A percentile compares a stretch with the other conserved stretches of the same genome.
Evolutionary conservation across 2,329 filamentous ascomycete species (phyloP).

Genomic region (Diaporthe citriasiana): DNA sequence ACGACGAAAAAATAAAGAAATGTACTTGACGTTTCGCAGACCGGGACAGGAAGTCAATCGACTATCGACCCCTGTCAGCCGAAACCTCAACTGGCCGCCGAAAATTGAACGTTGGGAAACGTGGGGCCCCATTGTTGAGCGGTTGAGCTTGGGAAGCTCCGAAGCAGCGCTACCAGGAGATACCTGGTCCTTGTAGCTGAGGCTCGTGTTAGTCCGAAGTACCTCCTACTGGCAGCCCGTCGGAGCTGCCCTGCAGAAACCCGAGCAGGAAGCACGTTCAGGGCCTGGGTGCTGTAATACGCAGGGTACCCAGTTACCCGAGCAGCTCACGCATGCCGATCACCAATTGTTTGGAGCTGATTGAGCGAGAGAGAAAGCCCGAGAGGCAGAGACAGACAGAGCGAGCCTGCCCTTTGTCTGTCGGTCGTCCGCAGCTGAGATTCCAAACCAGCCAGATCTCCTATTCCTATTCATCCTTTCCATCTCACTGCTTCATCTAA

Average conservation of each 20-base stretch:
- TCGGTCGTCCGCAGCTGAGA: constrained; percentile 18
- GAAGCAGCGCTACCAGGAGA: constrained; percentile 3
- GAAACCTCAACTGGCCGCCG: constrained; percentile 23
- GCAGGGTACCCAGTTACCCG: constrained; percentile 24
- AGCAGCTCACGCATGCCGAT: constrained; percentile 16
- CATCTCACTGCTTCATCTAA: background rate
- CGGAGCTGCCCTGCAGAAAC: constrained; percentile 19
- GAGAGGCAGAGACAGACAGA: background rate
- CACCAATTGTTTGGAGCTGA: constrained; percentile 31
- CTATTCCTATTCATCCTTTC: constrained; percentile 17
- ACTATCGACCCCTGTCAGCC: constrained; percentile 22
- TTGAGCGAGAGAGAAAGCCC: constrained; percentile 31
- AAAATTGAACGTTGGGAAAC: constrained; percentile 36
- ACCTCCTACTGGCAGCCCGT: background rate
- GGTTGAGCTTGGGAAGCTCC: constrained; percentile 26
- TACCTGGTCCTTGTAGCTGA: background rate
- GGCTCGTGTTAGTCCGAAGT: background rate
- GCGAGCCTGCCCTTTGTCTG: background rate
- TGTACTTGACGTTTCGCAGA: background rate
- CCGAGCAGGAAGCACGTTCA: constrained; percentile 20
- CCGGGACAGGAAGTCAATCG: constrained; percentile 6
- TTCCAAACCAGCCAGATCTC: constrained; percentile 21
- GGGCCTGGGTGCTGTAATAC: background rate
- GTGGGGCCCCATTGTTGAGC: constrained; percentile 35
- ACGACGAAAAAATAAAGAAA: too few relatives aligned